A percentile compares a stretch with the other conserved stretches of the same genome.
These are phyloP conservation scores for Sclerotinia subarctica DNA, from an alignment of 2,329 filamentous ascomycete genomes.

Conservation along the genomic window DNA sequence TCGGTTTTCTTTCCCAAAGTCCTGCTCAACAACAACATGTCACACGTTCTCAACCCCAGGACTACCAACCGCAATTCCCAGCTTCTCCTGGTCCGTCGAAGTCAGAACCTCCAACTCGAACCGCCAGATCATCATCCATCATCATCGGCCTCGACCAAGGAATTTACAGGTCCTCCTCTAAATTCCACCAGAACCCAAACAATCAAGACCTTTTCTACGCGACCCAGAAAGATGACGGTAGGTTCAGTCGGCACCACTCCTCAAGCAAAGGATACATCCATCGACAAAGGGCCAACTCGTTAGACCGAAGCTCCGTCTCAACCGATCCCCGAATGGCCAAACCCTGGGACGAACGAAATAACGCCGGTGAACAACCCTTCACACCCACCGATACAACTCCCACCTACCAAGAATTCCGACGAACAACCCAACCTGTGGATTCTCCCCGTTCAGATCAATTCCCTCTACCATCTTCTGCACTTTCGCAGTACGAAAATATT, in stretches of 20 bases:
- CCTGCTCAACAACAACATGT: not conserved
- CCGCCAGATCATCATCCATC: not conserved
- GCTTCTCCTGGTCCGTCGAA: not conserved
- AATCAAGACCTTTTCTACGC: slow-evolving; percentile 1
- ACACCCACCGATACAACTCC: not conserved
- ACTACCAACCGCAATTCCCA: not conserved
- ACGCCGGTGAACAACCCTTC: not conserved
- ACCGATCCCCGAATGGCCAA: not conserved
- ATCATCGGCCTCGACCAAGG: not conserved
- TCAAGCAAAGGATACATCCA: not conserved
- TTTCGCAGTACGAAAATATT: not conserved
- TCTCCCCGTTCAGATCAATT: not conserved
- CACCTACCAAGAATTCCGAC: slow-evolving; percentile 7
- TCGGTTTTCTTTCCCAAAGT: not conserved
- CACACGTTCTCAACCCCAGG: not conserved
- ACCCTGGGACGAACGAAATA: not conserved
- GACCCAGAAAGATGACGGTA: slow-evolving; percentile 2
- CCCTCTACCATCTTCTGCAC: not conserved
- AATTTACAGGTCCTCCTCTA: not conserved
- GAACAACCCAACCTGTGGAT: not conserved
- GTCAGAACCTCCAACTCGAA: not conserved
- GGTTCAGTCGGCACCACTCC: not conserved
- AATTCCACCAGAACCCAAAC: not conserved
- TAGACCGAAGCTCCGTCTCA: not conserved
- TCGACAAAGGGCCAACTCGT: not conserved